A percentile compares a stretch with the other conserved stretches of the same genome.
Evolutionary conservation across 2,329 filamentous ascomycete species (phyloP).

Genomic region (Aspergillus sp.): DNA sequence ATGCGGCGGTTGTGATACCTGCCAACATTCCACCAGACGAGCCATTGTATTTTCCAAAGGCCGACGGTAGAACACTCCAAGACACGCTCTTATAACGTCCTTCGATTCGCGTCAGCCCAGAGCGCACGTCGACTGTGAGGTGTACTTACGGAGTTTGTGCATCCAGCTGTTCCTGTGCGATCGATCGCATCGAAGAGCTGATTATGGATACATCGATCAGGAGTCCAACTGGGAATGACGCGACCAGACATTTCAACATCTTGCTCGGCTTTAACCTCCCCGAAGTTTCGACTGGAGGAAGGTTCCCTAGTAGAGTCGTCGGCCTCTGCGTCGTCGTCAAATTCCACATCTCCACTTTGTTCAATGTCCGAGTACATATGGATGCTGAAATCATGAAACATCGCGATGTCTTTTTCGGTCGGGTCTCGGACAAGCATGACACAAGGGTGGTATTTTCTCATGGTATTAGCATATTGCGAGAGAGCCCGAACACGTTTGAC

Average conservation of each 20-base stretch:
- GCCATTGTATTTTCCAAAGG: constrained; percentile 58
- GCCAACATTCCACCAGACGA: constrained; percentile 61
- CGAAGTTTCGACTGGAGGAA: constrained; percentile 22
- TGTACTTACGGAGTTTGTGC: constrained; percentile 50
- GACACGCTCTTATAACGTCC: constrained; percentile 47
- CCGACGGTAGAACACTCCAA: constrained; percentile 59
- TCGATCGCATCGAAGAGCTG: constrained; percentile 56
- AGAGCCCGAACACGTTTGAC: constrained; percentile 49
- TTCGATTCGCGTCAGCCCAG: constrained; percentile 18
- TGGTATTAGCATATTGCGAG: constrained; percentile 45
- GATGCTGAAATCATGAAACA: constrained; percentile 44
- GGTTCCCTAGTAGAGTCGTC: constrained; percentile 22
- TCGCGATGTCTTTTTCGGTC: constrained; percentile 42
- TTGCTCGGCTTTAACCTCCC: constrained; percentile 28
- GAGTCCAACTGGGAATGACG: constrained; percentile 58
- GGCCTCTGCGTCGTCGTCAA: constrained; percentile 42
- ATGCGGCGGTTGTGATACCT: constrained; percentile 61
- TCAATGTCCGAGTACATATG: constrained; percentile 33
- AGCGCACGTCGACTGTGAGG: no score
- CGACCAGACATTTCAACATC: constrained; percentile 38
- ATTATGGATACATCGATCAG: constrained; percentile 58
- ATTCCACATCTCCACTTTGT: constrained; percentile 34
- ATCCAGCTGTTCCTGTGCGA: constrained; percentile 52
- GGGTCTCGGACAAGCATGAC: constrained; percentile 51
- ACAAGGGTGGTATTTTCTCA: constrained; percentile 45